Evolutionary conservation across 2,329 filamentous ascomycete species (phyloP), one percentile per base, ranked within the genome.

Genomic region (Ascochyta lentis): DNA sequence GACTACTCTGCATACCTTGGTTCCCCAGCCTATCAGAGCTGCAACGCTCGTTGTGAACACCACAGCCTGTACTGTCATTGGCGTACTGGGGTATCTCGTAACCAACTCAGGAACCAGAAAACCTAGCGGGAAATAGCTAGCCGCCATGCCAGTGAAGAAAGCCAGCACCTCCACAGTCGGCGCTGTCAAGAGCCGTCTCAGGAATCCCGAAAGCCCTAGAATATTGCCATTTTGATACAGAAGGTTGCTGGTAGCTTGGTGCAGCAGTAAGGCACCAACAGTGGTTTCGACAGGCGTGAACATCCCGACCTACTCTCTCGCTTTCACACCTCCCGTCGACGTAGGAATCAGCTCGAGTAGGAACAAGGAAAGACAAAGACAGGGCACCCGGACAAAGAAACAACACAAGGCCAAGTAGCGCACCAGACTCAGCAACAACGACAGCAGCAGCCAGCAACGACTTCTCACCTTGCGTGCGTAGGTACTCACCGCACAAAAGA

Each of bases 241-340:
- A 0, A 84, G 73, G 19, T 77, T 76, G 19, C 79, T 79, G 0
- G 81, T 81, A 40, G 79, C 77, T 63, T 82, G 79, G 53, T 80
- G 80, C 44, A 84, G 74, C 49, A 84, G 68, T 12, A 83, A 46
- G 2, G 82, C 81, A 16, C 82, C 82, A 10, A 84, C 64, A 6
- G 78, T 76, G 13, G 82, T 82, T 60, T 83, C 77, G 24, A 84
- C 49, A 0, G 82, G 81, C 0, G 81, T 84, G 61, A 84, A 84
- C 81, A 84, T 83, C 1, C 8, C n/a, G 58, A 26, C 26, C 41
- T 48, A 22, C 54, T 19, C 31, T 22, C 29, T 13, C 6, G 23
- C 33, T 40, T 56, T 22, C 13, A 35, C 37, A 24, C 37, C n/a
- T 24, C 19, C n/a, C 27, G 23, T 48, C 46, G 27, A n/a, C 33